Evolutionary conservation across 441 rosid genomes (phyloP).

Genomic region (Capsella rubella): DNA sequence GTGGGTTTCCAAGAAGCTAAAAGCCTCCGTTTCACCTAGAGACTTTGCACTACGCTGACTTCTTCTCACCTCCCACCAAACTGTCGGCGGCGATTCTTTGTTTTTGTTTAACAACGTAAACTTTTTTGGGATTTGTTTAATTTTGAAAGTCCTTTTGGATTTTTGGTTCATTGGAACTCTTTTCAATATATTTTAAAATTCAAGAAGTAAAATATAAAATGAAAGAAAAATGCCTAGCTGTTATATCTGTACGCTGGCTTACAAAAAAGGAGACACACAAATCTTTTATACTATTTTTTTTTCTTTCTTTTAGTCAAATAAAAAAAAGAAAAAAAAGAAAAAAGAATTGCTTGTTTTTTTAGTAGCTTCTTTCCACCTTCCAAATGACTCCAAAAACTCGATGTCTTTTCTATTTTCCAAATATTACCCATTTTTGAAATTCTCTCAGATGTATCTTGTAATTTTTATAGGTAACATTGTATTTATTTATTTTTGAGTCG

Average conservation of each 20-base stretch:
- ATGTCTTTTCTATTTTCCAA: slow-evolving; percentile 38
- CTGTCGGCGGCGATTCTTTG: slow-evolving; percentile 44
- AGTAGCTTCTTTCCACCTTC: slow-evolving; percentile 44
- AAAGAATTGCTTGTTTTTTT: slow-evolving; percentile 15
- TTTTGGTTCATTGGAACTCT: slow-evolving; percentile 6
- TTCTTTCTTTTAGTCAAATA: no score
- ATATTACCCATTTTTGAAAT: slow-evolving; percentile 17
- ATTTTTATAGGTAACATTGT: not conserved
- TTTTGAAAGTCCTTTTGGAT: slow-evolving; percentile 18
- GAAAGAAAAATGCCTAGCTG: slow-evolving; percentile 40
- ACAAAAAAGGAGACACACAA: slow-evolving; percentile 39
- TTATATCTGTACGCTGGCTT: slow-evolving; percentile 42
- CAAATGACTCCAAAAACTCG: slow-evolving; percentile 43
- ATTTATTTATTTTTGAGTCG: not conserved
- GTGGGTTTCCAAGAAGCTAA: no score
- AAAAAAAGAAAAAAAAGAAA: no score
- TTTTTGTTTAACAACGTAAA: slow-evolving; percentile 6
- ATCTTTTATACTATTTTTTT: slow-evolving; percentile 22
- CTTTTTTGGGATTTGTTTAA: slow-evolving; percentile 16
- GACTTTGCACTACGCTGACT: slow-evolving; percentile 28
- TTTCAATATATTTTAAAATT: not conserved
- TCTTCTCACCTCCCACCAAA: slow-evolving; percentile 36
- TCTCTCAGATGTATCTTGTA: slow-evolving; percentile 17
- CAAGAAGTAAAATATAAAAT: slow-evolving; percentile 7
- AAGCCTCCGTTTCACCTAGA: not conserved